Evolutionary conservation across 192 early-diverging fungal genomes (phyloP).

Genomic region (Linnemannia exigua): DNA sequence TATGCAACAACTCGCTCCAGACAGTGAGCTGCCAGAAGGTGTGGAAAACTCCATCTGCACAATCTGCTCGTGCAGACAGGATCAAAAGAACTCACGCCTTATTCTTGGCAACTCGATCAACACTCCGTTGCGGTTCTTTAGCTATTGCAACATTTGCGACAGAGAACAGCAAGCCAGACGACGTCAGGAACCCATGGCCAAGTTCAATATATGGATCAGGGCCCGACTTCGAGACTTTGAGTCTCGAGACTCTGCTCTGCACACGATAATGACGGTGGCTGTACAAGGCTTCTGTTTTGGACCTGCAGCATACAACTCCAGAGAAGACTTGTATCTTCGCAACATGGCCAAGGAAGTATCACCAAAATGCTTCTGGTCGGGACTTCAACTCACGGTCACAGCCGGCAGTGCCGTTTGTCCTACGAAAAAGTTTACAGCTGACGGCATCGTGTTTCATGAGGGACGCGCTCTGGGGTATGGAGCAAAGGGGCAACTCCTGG

Average conservation of each 20-base stretch:
- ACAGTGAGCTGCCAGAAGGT: not conserved
- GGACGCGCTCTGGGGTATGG: not conserved
- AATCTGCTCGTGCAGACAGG: slow-evolving; percentile 9
- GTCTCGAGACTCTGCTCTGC: slow-evolving; percentile 8
- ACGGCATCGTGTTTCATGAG: slow-evolving; percentile 8
- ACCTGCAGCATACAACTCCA: slow-evolving; percentile 9
- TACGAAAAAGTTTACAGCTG: slow-evolving; percentile 12
- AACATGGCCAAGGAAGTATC: not conserved
- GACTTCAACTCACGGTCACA: not conserved
- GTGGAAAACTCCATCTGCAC: not conserved
- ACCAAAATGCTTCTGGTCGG: slow-evolving; percentile 7
- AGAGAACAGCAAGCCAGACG: not conserved
- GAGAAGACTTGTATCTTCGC: not conserved
- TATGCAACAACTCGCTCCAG: too few relatives aligned
- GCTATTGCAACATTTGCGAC: slow-evolving; percentile 9
- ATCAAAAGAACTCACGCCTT: slow-evolving; percentile 9
- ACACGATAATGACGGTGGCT: not conserved
- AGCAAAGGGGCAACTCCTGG: slow-evolving; percentile 5
- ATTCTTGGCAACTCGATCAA: not conserved
- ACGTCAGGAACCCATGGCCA: not conserved
- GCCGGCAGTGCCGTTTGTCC: not conserved
- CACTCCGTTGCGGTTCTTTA: not conserved
- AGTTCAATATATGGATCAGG: not conserved
- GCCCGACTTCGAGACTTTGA: not conserved
- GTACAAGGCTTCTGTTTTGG: slow-evolving; percentile 14